Percentiles rank a stretch among this genome's conserved stretches.
Evolutionary conservation across 257 asterid species (phyloP).

Genomic region (Solanum sitiens): DNA sequence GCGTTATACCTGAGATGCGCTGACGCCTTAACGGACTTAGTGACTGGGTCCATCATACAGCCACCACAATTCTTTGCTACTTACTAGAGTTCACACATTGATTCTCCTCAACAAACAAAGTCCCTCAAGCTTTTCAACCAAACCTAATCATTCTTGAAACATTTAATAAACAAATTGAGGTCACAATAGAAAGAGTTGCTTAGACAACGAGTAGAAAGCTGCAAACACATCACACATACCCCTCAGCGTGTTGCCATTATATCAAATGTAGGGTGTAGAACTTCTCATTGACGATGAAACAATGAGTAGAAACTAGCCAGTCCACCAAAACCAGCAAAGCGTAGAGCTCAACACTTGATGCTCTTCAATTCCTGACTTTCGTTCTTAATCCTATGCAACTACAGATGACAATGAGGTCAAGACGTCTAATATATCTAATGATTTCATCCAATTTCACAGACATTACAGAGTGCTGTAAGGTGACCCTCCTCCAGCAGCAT

Average conservation of each 20-base stretch:
- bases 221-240: not conserved
- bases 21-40: not conserved
- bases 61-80: not conserved
- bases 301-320: not conserved
- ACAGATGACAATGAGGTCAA: not conserved
- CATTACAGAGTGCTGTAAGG: conserved; percentile 2
- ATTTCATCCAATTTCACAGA: not conserved
- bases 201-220: not conserved
- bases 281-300: not conserved
- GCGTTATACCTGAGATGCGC: not conserved
- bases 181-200: not conserved
- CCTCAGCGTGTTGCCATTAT: not conserved
- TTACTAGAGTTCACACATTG: not conserved
- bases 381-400: not conserved
- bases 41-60: not conserved
- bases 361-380: not conserved
- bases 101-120: not conserved
- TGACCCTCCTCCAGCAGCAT: conserved; percentile 6
- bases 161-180: not conserved
- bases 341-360: not conserved
- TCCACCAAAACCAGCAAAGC: not conserved
- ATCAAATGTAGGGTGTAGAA: not conserved
- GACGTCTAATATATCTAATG: not conserved
- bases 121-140: not conserved
- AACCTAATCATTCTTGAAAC: not conserved